Evolutionary conservation across 345 rosid species (phyloP).

Genomic region (Excoecaria cochinchinensis): DNA sequence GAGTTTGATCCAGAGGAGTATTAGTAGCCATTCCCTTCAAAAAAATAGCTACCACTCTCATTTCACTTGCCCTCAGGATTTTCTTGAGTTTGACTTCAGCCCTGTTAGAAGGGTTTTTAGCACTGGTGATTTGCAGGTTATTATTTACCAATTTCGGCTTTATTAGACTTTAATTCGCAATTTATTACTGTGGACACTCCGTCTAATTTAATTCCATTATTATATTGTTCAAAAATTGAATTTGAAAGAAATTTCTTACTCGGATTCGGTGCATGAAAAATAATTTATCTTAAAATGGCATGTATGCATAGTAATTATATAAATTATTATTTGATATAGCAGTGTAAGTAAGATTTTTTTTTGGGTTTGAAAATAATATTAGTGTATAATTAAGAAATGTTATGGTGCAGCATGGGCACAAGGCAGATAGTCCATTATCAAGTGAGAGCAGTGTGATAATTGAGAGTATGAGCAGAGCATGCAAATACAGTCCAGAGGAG

Average conservation of each 20-base stretch:
- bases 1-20: constrained; percentile 55
- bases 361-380: not conserved
- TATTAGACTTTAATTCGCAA: no score
- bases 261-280: no score
- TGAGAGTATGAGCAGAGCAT: constrained; percentile 79
- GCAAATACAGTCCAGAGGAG: constrained; percentile 79
- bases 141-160: no score
- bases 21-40: constrained; percentile 57
- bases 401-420: constrained; percentile 38
- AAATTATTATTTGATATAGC: no score
- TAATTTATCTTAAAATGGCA: no score
- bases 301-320: no score
- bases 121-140: constrained; percentile 76
- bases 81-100: constrained; percentile 44
- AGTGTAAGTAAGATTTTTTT: not conserved
- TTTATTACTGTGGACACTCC: no score
- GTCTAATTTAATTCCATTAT: no score
- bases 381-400: no score
- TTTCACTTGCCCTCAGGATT: constrained; percentile 34
- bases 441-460: constrained; percentile 83
- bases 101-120: constrained; percentile 77
- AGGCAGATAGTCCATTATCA: constrained; percentile 53
- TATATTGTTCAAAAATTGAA: no score
- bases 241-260: no score
- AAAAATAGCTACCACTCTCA: constrained; percentile 39